Evolutionary conservation across 192 early-diverging fungal species (phyloP), one percentile per base, ranked within the genome.

Genomic region (Podila clonocystis): DNA sequence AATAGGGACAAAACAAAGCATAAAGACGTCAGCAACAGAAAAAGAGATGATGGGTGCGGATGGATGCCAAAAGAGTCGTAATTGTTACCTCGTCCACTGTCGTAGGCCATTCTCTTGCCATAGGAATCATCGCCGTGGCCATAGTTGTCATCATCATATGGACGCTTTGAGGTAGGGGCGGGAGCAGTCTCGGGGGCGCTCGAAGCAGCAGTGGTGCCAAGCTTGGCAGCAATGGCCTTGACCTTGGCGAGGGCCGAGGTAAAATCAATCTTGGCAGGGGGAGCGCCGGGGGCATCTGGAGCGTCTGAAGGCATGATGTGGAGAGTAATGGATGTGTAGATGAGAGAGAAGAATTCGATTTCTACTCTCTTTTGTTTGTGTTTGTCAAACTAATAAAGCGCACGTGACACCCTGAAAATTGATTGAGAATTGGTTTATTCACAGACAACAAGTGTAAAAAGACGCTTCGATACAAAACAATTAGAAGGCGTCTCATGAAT

Each of bases 181-280:
- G 62, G 38, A 58, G 86, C 62, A 68, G 65, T 55, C 12, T 73
- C 68, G 49, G 70, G 59, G 15, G 71, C 68, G 24, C 71, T 71
- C 29, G 72, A 72, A 13, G 85, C 72, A 55, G 84, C 80, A 63
- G 82, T 82, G 63, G 82, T 84, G 36, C 80, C 78, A 8, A 94
- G 82, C 70, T 91, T 89, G 19, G 91, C 92, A 34, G 95, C 95
- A 62, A 94, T 93, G 3, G 92, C 93, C 60, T 92, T 92, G 13
- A 92, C 95, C 72, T 91, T 92, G 60, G 91, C 88, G 60, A 96
- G 63, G 2, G 91, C 95, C 62, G 86, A 85, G 28, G 83, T 88
- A 74, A 91, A 93, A 59, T 91, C 87, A n/a, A 90, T 83, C 20
- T 75, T 83, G 29, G 83, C 65, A 57, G 72, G 68, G 26, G 72